Percentiles rank a stretch among this genome's conserved stretches.
Conservation (phyloP, 1,139 yeast species). For the Blastobotrys proliferans region DNA sequence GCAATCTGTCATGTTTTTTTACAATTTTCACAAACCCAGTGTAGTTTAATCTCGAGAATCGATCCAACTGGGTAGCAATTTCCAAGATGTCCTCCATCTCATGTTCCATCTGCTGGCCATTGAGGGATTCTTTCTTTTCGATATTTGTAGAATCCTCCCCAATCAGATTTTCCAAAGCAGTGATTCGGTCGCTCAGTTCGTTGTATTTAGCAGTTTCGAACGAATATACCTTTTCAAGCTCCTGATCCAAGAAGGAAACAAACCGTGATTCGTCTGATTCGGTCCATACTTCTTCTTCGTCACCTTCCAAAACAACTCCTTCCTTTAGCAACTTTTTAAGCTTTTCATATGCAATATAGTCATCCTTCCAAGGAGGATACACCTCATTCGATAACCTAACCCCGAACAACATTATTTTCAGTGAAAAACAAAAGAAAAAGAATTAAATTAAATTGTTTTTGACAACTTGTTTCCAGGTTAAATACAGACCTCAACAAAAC, state of each 20-base stretch:
- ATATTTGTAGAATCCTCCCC: conserved; percentile 22
- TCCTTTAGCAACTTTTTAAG: conserved; percentile 82
- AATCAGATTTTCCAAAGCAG: conserved; percentile 53
- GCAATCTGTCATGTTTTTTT: conserved; percentile 91
- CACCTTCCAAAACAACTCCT: conserved; percentile 45
- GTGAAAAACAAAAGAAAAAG: not conserved
- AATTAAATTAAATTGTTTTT: not conserved
- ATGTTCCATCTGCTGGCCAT: conserved; percentile 53
- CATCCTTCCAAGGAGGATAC: conserved; percentile 83
- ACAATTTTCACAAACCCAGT: conserved; percentile 94
- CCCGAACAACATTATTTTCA: conserved; percentile 68
- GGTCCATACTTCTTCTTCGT: conserved; percentile 47
- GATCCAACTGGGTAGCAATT: conserved; percentile 81
- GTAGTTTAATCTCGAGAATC: conserved; percentile 83
- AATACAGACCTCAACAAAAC: too few relatives aligned
- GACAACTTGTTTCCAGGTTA: too few relatives aligned
- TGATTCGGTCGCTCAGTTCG: conserved; percentile 60
- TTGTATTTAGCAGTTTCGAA: conserved; percentile 74
- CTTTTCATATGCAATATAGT: conserved; percentile 74
- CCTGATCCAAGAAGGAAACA: conserved; percentile 75
- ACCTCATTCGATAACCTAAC: conserved; percentile 75
- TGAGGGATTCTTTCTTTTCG: conserved; percentile 39
- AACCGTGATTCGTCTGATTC: conserved; percentile 81
- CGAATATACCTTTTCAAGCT: conserved; percentile 87
- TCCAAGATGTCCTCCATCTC: conserved; percentile 70